Base-by-base conservation (phyloP, 371 early-diverging fungal genomes). In the Nematocida major region DNA sequence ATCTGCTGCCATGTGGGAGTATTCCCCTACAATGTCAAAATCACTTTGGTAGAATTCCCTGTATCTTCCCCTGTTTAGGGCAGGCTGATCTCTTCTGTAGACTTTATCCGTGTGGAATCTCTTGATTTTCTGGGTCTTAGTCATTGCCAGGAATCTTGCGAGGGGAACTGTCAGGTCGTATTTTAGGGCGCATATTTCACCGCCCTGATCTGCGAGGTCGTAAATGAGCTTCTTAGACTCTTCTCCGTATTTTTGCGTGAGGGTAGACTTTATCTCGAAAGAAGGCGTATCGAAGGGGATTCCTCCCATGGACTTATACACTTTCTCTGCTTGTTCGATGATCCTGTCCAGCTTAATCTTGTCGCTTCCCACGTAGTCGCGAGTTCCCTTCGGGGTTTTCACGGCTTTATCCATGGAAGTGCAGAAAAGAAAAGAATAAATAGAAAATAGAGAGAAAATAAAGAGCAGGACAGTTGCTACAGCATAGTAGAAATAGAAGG, bases 151-250 rank as follows among this genome's bases (percentile, higher is more conserved):
- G 84, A 91, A 95, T 54, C 99, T 89, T n/a, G 97, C 94, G 86
- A 98, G 96, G 4, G 97, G 96, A 20, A 97, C 97, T 0, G 99
- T 98, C 78, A 98, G 85, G 86, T 98, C 97, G 80, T 98, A 98
- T 48, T 97, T 89, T 34, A 98, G 86, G 2, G 96, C 91, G 79
- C 93, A 95, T 83, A 90, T 87, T 81, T 97, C 97, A 36, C 97
- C 99, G 42, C 97, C 97, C 82, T 96, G 96, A 84, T 97, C 95
- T 79, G 91, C 89, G 54, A 98, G 87, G 82, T 98, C 95, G 81
- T 93, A 98, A 79, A 97, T 96, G 67, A 96, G 87, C 86, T 96
- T n/a, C n/a, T n/a, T 96, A 82, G 90, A 89, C 87, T 98, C 99
- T 84, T 98, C 99, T 34, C 97, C 97, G 81, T 96, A 98, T 85